These are phyloP conservation scores for Phanerochaete carnosa DNA, from an alignment of 768 basidiomycete genomes.

Conservation along the genomic window DNA sequence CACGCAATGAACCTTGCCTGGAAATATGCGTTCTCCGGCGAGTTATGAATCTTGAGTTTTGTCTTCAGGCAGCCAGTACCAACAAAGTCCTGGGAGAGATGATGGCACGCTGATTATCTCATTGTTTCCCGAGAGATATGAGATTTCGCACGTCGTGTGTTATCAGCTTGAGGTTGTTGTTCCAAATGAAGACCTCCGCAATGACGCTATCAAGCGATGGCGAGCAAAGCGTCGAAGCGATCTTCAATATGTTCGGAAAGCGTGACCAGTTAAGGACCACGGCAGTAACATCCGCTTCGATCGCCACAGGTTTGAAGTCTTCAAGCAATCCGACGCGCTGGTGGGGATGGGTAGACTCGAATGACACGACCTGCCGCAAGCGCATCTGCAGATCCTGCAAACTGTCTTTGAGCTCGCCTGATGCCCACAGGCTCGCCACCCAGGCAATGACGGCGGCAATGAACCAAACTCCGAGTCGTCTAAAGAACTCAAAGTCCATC, in stretches of 20 bases:
- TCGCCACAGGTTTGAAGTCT: conserved; percentile 1
- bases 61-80: conserved; percentile 37
- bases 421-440: not conserved
- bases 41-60: conserved; percentile 54
- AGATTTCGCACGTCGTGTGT: conserved; percentile 36
- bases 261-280: conserved; percentile 69
- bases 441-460: not conserved
- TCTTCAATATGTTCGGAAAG: conserved; percentile 55
- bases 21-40: conserved; percentile 55
- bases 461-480: not conserved
- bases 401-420: not conserved
- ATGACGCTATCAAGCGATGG: conserved; percentile 43
- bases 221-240: conserved; percentile 50
- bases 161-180: conserved; percentile 49
- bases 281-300: conserved; percentile 44
- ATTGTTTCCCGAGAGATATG: not conserved
- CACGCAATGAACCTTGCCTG: conserved; percentile 62
- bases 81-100: conserved; percentile 32
- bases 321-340: conserved; percentile 7
- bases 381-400: not conserved
- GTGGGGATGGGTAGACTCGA: not conserved
- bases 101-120: not conserved
- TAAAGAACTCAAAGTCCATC: not conserved
- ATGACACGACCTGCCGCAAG: not conserved
- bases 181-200: conserved; percentile 55